A percentile compares a stretch with the other conserved stretches of the same genome.
Evolutionary conservation across 805 yeast genomes (phyloP).

Genomic region (Metschnikowia orientalis): DNA sequence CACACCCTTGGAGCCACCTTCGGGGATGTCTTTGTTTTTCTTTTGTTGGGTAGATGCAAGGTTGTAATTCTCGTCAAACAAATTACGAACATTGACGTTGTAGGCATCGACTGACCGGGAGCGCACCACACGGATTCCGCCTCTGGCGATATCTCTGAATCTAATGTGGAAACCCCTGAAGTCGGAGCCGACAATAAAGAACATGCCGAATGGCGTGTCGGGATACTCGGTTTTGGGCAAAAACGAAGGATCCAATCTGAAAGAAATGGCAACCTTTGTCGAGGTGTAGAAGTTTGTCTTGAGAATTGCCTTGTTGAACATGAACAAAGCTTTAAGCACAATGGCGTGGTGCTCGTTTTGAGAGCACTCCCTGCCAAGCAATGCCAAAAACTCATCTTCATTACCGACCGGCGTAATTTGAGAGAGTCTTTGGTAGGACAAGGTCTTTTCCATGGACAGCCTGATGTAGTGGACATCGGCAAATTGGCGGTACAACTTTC

Average conservation of each 20-base stretch:
- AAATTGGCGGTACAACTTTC: slow-evolving; percentile 83
- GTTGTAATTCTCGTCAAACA: slow-evolving; percentile 95
- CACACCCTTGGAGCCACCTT: slow-evolving; percentile 98
- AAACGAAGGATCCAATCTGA: slow-evolving; percentile 82
- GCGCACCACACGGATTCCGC: slow-evolving; percentile 94
- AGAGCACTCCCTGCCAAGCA: slow-evolving; percentile 64
- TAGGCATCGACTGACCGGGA: slow-evolving; percentile 84
- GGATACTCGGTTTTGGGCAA: slow-evolving; percentile 86
- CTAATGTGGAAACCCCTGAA: slow-evolving; percentile 97
- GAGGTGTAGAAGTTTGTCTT: slow-evolving; percentile 93
- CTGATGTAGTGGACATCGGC: slow-evolving; percentile 86
- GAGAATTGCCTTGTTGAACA: slow-evolving; percentile 80
- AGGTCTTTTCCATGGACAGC: slow-evolving; percentile 64
- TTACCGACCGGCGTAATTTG: slow-evolving; percentile 68
- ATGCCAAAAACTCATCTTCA: slow-evolving; percentile 68
- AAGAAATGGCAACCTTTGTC: slow-evolving; percentile 91
- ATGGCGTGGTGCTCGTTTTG: slow-evolving; percentile 76
- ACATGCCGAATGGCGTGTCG: slow-evolving; percentile 90
- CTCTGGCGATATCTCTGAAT: slow-evolving; percentile 95
- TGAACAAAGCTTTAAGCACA: slow-evolving; percentile 75
- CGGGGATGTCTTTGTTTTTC: slow-evolving; percentile 97
- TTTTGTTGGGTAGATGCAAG: slow-evolving; percentile 94
- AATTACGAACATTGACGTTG: slow-evolving; percentile 74
- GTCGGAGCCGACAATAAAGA: slow-evolving; percentile 92
- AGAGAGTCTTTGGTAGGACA: slow-evolving; percentile 83